phyloP scores from a whole-genome alignment of 148 eudicot species.

The Dysphania ambrosioides region DNA sequence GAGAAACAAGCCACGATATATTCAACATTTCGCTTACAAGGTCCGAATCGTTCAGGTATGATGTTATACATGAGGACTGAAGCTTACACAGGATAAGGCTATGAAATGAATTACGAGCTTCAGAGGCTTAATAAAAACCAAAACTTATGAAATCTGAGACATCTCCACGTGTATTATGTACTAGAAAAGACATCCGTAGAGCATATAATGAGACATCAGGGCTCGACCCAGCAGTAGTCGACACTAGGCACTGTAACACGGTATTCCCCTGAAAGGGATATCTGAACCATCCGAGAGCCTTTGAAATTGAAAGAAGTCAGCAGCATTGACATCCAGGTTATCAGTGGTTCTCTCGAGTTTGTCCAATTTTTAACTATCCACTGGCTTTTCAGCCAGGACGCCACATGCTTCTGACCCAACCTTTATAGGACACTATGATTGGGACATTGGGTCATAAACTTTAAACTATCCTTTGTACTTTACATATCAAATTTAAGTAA shows the following conservation, averaged over 20 bases:
- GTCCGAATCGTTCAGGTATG: not conserved
- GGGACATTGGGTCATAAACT: too few relatives aligned
- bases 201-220: not conserved
- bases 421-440: too few relatives aligned
- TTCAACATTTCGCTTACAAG: not conserved
- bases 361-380: constrained; percentile 36
- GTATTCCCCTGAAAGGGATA: constrained; percentile 66
- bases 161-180: constrained; percentile 12
- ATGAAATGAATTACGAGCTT: not conserved
- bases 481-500: too few relatives aligned
- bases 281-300: constrained; percentile 70
- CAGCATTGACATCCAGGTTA: constrained; percentile 61
- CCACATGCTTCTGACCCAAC: constrained; percentile 38
- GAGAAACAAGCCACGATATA: too few relatives aligned
- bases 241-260: constrained; percentile 47
- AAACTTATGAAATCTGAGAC: not conserved
- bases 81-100: not conserved
- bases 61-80: not conserved
- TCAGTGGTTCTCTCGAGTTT: constrained; percentile 60
- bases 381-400: constrained; percentile 32
- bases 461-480: constrained; percentile 55
- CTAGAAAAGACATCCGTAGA: not conserved
- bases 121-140: not conserved
- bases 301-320: constrained; percentile 79
- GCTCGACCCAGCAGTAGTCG: constrained; percentile 3